Evolutionary conservation across 176 grass and related monocot genomes (phyloP).

Genomic region (Metroxylon sagu): DNA sequence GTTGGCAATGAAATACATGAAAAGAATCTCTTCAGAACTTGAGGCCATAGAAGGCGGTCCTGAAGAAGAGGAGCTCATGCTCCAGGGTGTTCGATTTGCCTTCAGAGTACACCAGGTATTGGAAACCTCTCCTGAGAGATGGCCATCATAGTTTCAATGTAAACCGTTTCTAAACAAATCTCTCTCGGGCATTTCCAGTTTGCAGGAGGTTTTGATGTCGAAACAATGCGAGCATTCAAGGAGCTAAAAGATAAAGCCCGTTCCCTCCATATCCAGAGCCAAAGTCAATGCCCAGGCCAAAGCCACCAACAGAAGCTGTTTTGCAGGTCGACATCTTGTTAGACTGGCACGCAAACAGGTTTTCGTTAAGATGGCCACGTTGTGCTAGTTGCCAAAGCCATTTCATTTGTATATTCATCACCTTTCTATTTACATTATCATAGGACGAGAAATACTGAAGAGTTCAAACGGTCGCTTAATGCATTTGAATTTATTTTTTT

Average conservation of each 20-base stretch:
- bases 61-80: conserved; percentile 95
- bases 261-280: conserved; percentile 40
- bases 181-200: conserved; percentile 31
- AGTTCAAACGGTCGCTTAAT: too few species aligned
- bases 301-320: conserved; percentile 49
- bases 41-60: conserved; percentile 43
- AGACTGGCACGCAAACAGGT: too few species aligned
- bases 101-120: conserved; percentile 96
- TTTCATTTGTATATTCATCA: background rate
- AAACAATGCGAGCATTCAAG: conserved; percentile 93
- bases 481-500: too few species aligned
- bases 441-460: too few species aligned
- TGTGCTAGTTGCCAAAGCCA: background rate
- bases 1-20: conserved; percentile 80
- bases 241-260: conserved; percentile 92
- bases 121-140: too few species aligned
- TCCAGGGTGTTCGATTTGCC: conserved; percentile 87
- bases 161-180: background rate
- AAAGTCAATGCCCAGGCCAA: conserved; percentile 23
- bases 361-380: background rate
- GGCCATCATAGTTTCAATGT: too few species aligned
- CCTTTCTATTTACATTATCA: conserved; percentile 13
- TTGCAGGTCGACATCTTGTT: conserved; percentile 22
- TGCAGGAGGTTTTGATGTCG: conserved; percentile 86
- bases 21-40: conserved; percentile 79